Evolutionary conservation across 495 filamentous ascomycete species (phyloP), one percentile per base, ranked within the genome.

Genomic region (Xylaria curta): DNA sequence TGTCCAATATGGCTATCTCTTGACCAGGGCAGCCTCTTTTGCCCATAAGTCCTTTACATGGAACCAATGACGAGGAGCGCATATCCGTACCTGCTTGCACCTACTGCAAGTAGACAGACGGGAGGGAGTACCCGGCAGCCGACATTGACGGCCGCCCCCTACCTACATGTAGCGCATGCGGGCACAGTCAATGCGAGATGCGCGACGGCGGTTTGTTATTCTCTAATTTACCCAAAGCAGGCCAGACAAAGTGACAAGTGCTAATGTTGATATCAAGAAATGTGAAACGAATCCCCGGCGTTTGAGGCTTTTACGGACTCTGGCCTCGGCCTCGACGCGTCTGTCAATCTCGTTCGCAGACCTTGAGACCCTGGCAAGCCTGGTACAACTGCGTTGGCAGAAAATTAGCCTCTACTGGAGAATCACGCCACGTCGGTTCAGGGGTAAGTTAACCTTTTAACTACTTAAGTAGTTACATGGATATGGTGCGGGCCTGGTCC

Each of bases 221-320:
- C 40, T 62, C 36, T 36, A 62, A 38, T 40, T n/a, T 24, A 62
- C 59, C 19, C 24, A 62, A 63, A 28, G 28, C 38, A 28, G 26
- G 60, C 38, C 38, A 28, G n/a, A 63, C 60, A 13, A 44, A 15
- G 10, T 6, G 21, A 38, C 8, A 26, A 44, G 33, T 40, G 33
- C 4, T 28, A 31, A 46, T 21, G n/a, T 46, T 24, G 24, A 31
- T 15, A 28, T 46, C 21, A 47, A 64, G 38, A 38, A 17, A 1
- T 47, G 24, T 49, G 62, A 46, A 33, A 33, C 62, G 24, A 17
- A 33, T 65, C 62, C 62, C 26, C 9, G 62, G 62, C 62, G 62
- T 49, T 65, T 49, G 62, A 65, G 62, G 62, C 62, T 33, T 65
- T 65, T 65, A 46, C 62, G 62, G 40, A 31, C 56, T 49, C 26